A percentile compares a stretch with the other conserved stretches of the same genome.
Evolutionary conservation across 352 stramenopile genomes (phyloP).

Genomic region (Pythium angustatum): DNA sequence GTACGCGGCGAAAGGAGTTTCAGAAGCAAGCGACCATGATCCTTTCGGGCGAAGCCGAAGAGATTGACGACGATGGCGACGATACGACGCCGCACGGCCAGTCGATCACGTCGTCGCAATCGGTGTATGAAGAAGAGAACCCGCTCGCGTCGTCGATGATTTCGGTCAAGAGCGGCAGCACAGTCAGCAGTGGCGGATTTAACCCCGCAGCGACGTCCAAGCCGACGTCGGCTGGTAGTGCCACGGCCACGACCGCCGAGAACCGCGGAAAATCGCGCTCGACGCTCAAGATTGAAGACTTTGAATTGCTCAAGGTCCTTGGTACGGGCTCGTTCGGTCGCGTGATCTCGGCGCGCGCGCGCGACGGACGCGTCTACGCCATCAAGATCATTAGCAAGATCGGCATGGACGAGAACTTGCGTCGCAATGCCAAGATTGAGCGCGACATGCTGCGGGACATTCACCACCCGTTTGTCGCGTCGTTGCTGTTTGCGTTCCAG

Average conservation of each 20-base stretch:
- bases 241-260: conserved; percentile 24
- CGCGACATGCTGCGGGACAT: conserved; percentile 94
- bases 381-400: conserved; percentile 92
- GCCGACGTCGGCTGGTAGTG: neutral
- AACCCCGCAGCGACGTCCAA: conserved; percentile 4
- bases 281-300: conserved; percentile 84
- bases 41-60: conserved; percentile 71
- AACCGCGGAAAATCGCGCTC: conserved; percentile 75
- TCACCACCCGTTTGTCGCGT: conserved; percentile 97
- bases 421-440: conserved; percentile 89
- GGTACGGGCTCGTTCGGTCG: conserved; percentile 84
- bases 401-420: conserved; percentile 82
- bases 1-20: conserved; percentile 43
- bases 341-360: conserved; percentile 71
- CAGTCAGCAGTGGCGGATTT: conserved; percentile 21
- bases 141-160: conserved; percentile 30
- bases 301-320: conserved; percentile 85
- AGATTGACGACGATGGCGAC: conserved; percentile 71
- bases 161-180: conserved; percentile 31
- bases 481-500: conserved; percentile 97
- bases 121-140: conserved; percentile 62
- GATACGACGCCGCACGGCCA: conserved; percentile 50
- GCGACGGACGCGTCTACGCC: conserved; percentile 75
- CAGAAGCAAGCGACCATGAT: conserved; percentile 62
- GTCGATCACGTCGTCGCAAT: conserved; percentile 55